Percentiles rank a stretch among this genome's conserved stretches.
Conservation (phyloP, 164 flowering plant species). For the Stephania yunnanensis region DNA sequence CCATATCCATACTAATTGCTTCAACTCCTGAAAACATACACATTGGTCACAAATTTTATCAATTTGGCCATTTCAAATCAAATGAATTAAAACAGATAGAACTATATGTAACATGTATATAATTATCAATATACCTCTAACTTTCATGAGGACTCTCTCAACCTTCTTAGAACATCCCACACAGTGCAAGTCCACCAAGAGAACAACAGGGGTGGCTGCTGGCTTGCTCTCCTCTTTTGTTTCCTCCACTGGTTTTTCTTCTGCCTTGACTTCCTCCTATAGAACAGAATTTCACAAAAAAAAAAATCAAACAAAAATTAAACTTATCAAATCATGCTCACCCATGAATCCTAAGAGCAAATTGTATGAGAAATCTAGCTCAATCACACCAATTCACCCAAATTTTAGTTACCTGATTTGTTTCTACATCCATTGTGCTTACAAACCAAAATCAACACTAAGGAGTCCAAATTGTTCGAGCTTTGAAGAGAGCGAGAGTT, state of each 20-base stretch:
- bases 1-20: conserved; percentile 62
- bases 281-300: not conserved
- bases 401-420: conserved; percentile 34
- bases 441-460: not conserved
- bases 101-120: not conserved
- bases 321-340: not conserved
- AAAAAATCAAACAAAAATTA: not conserved
- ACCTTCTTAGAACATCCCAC: conserved; percentile 90
- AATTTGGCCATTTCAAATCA: too few species aligned
- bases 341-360: not conserved
- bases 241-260: conserved; percentile 36
- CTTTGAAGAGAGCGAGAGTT: not conserved
- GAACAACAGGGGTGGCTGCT: conserved; percentile 47
- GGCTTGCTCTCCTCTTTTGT: conserved; percentile 34
- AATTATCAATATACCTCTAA: conserved; percentile 44
- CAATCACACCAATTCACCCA: too few species aligned
- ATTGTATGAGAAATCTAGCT: not conserved
- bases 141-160: conserved; percentile 56
- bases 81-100: not conserved
- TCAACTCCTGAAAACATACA: conserved; percentile 49
- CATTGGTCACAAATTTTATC: not conserved
- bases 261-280: conserved; percentile 35
- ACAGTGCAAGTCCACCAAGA: conserved; percentile 87
- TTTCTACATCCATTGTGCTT: conserved; percentile 60
- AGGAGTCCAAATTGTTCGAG: not conserved